Conservation (phyloP, 805 yeast genomes). For the Komagataella pastoris region DNA sequence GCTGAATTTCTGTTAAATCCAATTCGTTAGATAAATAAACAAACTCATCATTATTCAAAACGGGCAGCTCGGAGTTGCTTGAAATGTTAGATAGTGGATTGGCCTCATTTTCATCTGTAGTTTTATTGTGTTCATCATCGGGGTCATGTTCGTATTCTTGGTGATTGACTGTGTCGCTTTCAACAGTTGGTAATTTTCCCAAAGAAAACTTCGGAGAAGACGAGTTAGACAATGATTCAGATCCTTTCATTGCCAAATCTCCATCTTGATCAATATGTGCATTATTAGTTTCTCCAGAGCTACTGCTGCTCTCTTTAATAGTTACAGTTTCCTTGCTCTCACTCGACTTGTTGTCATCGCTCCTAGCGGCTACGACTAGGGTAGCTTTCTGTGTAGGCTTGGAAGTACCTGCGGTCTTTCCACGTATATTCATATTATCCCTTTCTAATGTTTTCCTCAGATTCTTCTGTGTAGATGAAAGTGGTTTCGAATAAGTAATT, state of each 20-base stretch:
- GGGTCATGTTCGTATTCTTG: not conserved
- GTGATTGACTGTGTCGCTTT: not conserved
- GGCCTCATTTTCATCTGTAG: not conserved
- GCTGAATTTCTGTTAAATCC: constrained; percentile 54
- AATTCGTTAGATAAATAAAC: constrained; percentile 23
- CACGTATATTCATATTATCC: not conserved
- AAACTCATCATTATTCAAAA: constrained; percentile 2
- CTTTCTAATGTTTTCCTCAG: not conserved
- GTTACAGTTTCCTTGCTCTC: not conserved
- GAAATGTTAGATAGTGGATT: constrained; percentile 1
- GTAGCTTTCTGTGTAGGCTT: not conserved
- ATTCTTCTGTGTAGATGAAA: not conserved
- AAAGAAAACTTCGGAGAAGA: not conserved
- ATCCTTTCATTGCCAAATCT: not conserved
- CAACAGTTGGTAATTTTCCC: not conserved
- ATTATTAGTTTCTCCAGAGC: not conserved
- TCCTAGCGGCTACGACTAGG: not conserved
- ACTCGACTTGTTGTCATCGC: not conserved
- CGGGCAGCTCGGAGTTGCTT: constrained; percentile 4
- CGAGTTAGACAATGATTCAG: not conserved
- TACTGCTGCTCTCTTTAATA: not conserved
- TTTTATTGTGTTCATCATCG: not conserved
- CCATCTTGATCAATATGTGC: not conserved
- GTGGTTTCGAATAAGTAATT: not conserved
- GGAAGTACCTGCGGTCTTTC: not conserved